A percentile compares a stretch with the other conserved stretches of the same genome.
phyloP scores from a whole-genome alignment of 305 asterid species.

The Solanum hybrid region DNA sequence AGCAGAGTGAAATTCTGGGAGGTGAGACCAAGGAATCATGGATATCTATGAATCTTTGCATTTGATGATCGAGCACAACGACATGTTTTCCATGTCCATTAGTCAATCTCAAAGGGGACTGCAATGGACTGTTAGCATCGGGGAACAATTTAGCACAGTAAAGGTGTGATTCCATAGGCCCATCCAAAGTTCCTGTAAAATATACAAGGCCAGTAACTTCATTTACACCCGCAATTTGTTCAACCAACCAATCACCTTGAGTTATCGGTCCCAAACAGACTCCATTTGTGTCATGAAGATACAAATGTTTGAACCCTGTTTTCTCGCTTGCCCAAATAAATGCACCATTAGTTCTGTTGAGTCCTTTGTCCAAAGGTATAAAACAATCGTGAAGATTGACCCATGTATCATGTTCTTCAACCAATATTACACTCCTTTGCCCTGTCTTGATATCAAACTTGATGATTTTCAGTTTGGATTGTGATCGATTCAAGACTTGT shows the following conservation, averaged over 20 bases:
- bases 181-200: conserved; percentile 63
- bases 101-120: conserved; percentile 56
- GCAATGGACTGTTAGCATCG: conserved; percentile 18
- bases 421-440: conserved; percentile 45
- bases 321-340: conserved; percentile 92
- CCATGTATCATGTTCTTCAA: conserved; percentile 83
- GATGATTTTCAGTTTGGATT: conserved; percentile 61
- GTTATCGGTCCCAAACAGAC: conserved; percentile 71
- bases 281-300: conserved; percentile 59
- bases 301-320: conserved; percentile 76
- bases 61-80: conserved; percentile 78
- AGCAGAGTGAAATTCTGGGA: conserved; percentile 56
- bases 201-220: conserved; percentile 67
- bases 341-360: conserved; percentile 42
- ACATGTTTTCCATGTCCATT: conserved; percentile 68
- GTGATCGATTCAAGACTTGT: conserved; percentile 69
- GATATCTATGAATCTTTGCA: conserved; percentile 73
- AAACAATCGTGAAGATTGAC: conserved; percentile 81
- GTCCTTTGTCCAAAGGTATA: conserved; percentile 61
- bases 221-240: conserved; percentile 77
- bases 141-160: conserved; percentile 51
- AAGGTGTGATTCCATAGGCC: conserved; percentile 84
- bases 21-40: conserved; percentile 64
- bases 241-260: conserved; percentile 86
- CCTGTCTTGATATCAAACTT: conserved; percentile 82